A percentile compares a stretch with the other conserved stretches of the same genome.
These are phyloP conservation scores for Batkoa obscura DNA, from an alignment of 371 early-diverging fungal genomes.

Conservation along the genomic window DNA sequence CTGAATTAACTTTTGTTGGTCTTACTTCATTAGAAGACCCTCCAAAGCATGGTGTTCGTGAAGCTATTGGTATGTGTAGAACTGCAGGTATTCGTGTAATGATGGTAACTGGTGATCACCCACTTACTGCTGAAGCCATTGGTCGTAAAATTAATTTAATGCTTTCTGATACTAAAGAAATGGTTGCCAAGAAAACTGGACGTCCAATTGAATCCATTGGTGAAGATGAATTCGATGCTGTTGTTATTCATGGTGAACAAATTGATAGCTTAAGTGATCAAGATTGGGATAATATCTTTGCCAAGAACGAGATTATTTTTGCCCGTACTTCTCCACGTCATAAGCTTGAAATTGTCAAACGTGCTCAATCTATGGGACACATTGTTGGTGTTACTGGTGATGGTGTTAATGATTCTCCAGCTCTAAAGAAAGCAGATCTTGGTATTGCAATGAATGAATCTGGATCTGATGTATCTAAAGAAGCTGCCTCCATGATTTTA, in stretches of 20 bases:
- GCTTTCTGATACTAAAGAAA: slow-evolving; percentile 58
- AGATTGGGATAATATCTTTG: slow-evolving; percentile 76
- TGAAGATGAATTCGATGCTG: slow-evolving; percentile 62
- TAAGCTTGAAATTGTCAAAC: slow-evolving; percentile 72
- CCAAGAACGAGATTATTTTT: slow-evolving; percentile 74
- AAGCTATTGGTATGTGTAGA: slow-evolving; percentile 82
- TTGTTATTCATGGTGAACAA: slow-evolving; percentile 79
- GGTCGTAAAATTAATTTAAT: slow-evolving; percentile 84
- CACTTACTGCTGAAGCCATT: slow-evolving; percentile 69
- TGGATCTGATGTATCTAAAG: slow-evolving; percentile 91
- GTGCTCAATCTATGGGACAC: slow-evolving; percentile 60
- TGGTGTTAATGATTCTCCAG: slow-evolving; percentile 83
- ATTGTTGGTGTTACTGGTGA: slow-evolving; percentile 89
- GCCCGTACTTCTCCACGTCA: slow-evolving; percentile 80
- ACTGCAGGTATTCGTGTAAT: slow-evolving; percentile 82
- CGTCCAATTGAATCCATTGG: slow-evolving; percentile 29
- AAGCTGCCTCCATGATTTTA: slow-evolving; percentile 92
- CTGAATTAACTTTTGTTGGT: slow-evolving; percentile 59
- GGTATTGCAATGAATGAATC: slow-evolving; percentile 93
- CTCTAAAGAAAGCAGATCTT: slow-evolving; percentile 86
- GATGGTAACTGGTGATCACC: slow-evolving; percentile 95
- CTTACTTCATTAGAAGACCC: slow-evolving; percentile 79
- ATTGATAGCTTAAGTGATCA: slow-evolving; percentile 53
- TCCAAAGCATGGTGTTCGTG: slow-evolving; percentile 90
- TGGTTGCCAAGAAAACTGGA: slow-evolving; percentile 42